Conservation (phyloP, 257 asterid genomes). For the Fraxinus americana region DNA sequence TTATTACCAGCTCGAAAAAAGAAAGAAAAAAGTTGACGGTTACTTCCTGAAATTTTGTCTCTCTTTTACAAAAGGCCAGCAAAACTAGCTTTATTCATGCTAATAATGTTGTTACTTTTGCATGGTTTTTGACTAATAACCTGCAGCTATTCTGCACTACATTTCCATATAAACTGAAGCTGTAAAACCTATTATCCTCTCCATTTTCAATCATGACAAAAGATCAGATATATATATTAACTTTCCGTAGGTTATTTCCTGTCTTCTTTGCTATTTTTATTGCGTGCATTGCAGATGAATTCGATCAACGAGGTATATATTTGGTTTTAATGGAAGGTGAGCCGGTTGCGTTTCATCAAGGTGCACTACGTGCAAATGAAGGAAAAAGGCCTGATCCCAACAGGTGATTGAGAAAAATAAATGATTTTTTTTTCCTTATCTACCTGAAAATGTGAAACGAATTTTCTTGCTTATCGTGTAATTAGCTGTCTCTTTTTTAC, state of each 20-base stretch:
- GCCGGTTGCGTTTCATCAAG: slow-evolving; percentile 65
- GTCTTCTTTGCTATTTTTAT: slow-evolving; percentile 28
- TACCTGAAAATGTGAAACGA: too few species aligned
- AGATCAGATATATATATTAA: neutral
- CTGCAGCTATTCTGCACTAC: slow-evolving; percentile 21
- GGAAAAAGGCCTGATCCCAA: slow-evolving; percentile 23
- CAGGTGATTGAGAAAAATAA: slow-evolving; percentile 38
- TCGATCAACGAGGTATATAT: slow-evolving; percentile 47
- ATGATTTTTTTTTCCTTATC: too few species aligned
- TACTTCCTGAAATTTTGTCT: slow-evolving; percentile 23
- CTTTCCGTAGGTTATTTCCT: slow-evolving; percentile 12
- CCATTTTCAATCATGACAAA: slow-evolving; percentile 20
- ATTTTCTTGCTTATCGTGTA: too few species aligned
- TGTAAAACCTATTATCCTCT: neutral
- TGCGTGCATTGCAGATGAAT: slow-evolving; percentile 43
- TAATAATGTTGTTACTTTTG: slow-evolving; percentile 33
- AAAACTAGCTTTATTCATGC: slow-evolving; percentile 45
- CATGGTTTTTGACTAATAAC: slow-evolving; percentile 23
- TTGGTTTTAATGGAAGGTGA: slow-evolving; percentile 70
- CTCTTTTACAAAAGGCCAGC: slow-evolving; percentile 20
- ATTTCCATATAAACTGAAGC: slow-evolving; percentile 12
- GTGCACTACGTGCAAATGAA: slow-evolving; percentile 16
- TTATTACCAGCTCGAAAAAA: neutral
- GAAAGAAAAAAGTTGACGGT: slow-evolving; percentile 15
- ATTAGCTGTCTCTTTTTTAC: too few species aligned